Conservation (phyloP, 2,329 filamentous ascomycete species). For the Coleophoma crateriformis region DNA sequence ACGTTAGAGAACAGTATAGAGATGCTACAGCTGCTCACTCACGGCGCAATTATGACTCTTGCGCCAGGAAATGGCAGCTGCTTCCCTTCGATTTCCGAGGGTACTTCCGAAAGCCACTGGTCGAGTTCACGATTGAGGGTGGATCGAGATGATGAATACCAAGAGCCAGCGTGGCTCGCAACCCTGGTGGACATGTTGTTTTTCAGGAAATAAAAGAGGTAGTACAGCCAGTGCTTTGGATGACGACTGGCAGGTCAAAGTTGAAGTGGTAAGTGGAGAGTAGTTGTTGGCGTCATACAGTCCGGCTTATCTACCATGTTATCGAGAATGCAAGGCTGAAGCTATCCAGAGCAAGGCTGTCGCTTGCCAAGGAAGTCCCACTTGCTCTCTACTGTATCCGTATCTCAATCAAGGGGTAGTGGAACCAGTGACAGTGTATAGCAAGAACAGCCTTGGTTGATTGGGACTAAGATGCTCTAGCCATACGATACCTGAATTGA, state of each 20-base stretch:
- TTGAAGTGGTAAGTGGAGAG: neutral
- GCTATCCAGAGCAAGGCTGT: no score
- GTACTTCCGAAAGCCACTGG: slow-evolving; percentile 67
- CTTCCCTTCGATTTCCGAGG: slow-evolving; percentile 53
- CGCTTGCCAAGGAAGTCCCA: no score
- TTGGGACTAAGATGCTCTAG: no score
- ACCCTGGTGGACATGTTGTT: slow-evolving; percentile 34
- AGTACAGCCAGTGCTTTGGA: no score
- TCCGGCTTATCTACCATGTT: no score
- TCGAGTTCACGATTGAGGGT: slow-evolving; percentile 67
- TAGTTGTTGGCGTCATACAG: neutral
- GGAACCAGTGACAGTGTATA: no score
- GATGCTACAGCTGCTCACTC: slow-evolving; percentile 32
- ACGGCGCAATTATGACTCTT: slow-evolving; percentile 90
- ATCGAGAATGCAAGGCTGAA: no score
- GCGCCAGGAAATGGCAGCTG: slow-evolving; percentile 66
- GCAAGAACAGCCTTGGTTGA: no score
- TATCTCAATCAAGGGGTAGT: no score
- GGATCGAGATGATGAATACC: slow-evolving; percentile 65
- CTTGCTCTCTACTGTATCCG: no score
- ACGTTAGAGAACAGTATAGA: neutral
- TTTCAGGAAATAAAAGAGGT: no score
- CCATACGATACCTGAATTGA: no score
- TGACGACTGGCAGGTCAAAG: neutral
- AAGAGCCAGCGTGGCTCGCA: slow-evolving; percentile 77